Evolutionary conservation across 164 flowering plant genomes (phyloP), one percentile per base, ranked within the genome.

Genomic region (Santalum album): DNA sequence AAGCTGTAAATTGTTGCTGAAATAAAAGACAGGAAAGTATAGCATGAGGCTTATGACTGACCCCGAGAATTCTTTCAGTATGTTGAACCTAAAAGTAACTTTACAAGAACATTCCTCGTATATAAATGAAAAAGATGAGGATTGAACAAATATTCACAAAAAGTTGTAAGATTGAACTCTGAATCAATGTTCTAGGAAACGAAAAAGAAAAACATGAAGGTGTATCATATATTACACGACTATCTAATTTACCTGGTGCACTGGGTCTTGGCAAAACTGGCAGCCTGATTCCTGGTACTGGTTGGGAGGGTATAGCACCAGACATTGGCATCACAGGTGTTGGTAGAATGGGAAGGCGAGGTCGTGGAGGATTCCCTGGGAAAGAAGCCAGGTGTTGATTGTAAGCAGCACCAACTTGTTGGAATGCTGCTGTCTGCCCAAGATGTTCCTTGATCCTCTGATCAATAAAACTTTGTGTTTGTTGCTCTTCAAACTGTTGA

Each of bases 401-500:
- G 69, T 65, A 92, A 35, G 83, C 80, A n/a, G 76, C 95, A 60
- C 98, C 98, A 65, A 88, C 84, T 71, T 83, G 96, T 53, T 75
- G 87, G 69, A 60, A 88, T 1, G 78, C 95, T 54, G 82, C 88
- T 57, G 90, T 64, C 65, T 86, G 88, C 54, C 89, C 89, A 56
- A 87, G 83, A 71, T 90, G 97, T 61, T 90, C 96, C 76, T 87
- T 94, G 59, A 94, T 79, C 64, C 81, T 84, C 59, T 86, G 95
- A 63, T 94, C 99, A 63, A 94, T 81, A 70, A 94, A 64, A 73
- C 79, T 87, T 61, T 94, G 99, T 10, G 85, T 94, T 56, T 82
- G 90, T 64, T 94, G 95, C 64, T 83, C 89, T 68, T 90, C 99
- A 69, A 83, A 87, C 43, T 90, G 90, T 68, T 86, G 95, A 76